Evolutionary conservation across 106 monocot species (phyloP).

Genomic region (Acorus gramineus): DNA sequence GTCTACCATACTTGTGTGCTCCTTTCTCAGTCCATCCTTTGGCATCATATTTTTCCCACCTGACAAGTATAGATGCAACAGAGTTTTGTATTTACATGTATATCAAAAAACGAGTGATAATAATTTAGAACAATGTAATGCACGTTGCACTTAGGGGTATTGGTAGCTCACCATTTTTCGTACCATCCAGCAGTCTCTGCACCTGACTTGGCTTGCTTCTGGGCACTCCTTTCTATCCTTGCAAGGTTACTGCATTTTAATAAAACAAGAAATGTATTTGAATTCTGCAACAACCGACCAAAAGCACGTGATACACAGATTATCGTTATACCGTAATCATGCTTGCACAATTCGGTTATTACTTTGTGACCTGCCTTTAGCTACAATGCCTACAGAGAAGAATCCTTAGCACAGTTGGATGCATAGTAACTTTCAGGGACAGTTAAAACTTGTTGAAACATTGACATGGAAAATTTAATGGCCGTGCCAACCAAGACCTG

Average conservation of each 20-base stretch:
- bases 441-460: no score
- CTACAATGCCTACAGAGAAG: no score
- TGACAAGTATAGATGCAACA: constrained; percentile 4
- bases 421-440: no score
- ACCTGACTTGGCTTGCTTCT: constrained; percentile 95
- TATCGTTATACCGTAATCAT: no score
- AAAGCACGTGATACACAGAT: no score
- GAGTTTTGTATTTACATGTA: background rate
- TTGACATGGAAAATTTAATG: no score
- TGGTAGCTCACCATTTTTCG: constrained; percentile 76
- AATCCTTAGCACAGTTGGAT: no score
- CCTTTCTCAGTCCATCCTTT: constrained; percentile 96
- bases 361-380: no score
- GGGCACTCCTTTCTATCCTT: constrained; percentile 96
- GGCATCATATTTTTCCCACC: constrained; percentile 99
- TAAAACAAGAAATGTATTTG: background rate
- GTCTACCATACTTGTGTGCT: constrained; percentile 84
- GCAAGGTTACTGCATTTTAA: constrained; percentile 74
- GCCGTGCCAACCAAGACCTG: no score
- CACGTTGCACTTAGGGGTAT: background rate
- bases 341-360: no score
- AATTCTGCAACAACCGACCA: no score
- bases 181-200: constrained; percentile 87
- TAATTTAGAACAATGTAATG: background rate
- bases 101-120: background rate